Evolutionary conservation across 345 rosid genomes (phyloP), one percentile per base, ranked within the genome.

Genomic region (Toxicodendron radicans): DNA sequence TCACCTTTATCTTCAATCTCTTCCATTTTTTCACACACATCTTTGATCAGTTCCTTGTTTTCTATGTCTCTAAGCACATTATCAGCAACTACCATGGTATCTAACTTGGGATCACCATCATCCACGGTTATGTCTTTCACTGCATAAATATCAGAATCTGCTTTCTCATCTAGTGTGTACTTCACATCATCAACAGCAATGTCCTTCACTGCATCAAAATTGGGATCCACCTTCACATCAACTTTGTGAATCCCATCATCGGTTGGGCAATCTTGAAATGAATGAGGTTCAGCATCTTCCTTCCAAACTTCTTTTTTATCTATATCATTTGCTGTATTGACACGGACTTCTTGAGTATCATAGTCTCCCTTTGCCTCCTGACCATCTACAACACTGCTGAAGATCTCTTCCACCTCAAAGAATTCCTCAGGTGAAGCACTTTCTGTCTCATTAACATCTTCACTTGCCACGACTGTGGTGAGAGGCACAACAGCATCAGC

Each of bases 381-480:
- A 10, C 80, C 87, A 43, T 93, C 97, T 13, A 84, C 79, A 30
- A 80, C 85, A 80, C 80, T 92, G 85, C 90, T 87, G 80, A 95
- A 95, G 52, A 95, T 90, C 86, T 95, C 97, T 84, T 95, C 97
- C 62, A 89, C 99, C 90, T 95, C 99, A 79, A 86, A 95, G 84
- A 93, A 93, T 63, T 95, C 99, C 76, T 95, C 99, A 20, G 98
- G 97, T 59, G 99, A 88, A 82, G 89, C 81, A 77, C 78, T 74
- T 60, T 87, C 99, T 1, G 75, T 54, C 62, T 93, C 98, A 58
- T 74, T 85, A 56, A 79, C 89, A 76, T 91, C 97, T 66, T 91
- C 99, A 64, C 74, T 59, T n/a, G 84, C 56, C 41, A 48, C 16
- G 38, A 79, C 82, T 79, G 86, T 79, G 74, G 89, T 79, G 79